Conservation (phyloP, 352 stramenopile species). For the Phytophthora europaea region DNA sequence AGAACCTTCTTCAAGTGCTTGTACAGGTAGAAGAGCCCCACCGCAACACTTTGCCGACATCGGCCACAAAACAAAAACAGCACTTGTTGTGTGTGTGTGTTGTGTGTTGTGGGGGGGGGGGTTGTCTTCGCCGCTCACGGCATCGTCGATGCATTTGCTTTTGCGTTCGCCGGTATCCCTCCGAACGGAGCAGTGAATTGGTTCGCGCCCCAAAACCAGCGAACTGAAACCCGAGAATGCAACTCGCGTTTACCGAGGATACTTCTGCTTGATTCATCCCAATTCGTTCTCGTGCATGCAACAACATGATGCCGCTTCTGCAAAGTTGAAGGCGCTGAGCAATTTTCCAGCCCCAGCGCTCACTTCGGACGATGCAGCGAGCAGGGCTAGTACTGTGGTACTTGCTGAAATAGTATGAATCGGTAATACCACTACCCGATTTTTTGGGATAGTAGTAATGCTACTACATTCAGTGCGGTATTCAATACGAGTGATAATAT, state of each 20-base stretch:
- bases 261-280: not conserved
- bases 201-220: not conserved
- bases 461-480: no score
- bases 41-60: not conserved
- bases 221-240: not conserved
- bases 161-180: not conserved
- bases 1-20: conserved; percentile 8
- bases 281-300: not conserved
- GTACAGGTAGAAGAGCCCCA: not conserved
- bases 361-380: not conserved
- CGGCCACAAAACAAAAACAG: not conserved
- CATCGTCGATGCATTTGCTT: not conserved
- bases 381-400: not conserved
- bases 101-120: no score
- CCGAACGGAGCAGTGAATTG: not conserved
- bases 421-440: no score
- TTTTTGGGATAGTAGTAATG: not conserved
- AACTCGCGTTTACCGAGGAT: not conserved
- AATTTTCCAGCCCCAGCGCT: conserved; percentile 6
- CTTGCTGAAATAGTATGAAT: not conserved
- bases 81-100: no score
- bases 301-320: not conserved
- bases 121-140: not conserved
- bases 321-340: not conserved
- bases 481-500: no score